phyloP scores from a whole-genome alignment of 169 alveolate species.

The Neospora caninum region DNA sequence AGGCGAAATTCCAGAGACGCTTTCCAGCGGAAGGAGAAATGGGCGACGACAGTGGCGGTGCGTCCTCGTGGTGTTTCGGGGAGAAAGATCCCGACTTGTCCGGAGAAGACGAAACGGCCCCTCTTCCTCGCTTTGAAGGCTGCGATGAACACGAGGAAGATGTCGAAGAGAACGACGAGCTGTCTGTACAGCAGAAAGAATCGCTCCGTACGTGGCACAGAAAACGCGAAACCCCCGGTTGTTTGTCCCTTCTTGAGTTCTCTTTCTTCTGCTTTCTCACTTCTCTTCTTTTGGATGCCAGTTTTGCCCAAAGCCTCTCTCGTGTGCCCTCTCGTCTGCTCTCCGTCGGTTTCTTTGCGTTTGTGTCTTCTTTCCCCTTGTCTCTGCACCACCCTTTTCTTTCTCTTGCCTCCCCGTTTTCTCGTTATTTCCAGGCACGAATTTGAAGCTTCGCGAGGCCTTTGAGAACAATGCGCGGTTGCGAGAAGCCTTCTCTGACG shows the following conservation, averaged over 20 bases:
- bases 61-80: background rate
- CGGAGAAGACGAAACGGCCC: background rate
- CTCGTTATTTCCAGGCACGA: background rate
- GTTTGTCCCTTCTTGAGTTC: background rate
- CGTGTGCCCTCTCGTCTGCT: background rate
- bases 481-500: background rate
- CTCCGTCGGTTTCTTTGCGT: background rate
- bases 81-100: background rate
- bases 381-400: background rate
- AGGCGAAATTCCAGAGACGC: background rate
- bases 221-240: background rate
- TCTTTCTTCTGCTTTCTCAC: background rate
- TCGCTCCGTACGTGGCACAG: background rate
- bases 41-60: background rate
- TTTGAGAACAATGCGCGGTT: background rate
- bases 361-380: background rate
- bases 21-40: background rate
- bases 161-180: conserved; percentile 4
- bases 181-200: conserved; percentile 32
- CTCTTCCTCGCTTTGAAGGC: background rate
- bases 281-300: background rate
- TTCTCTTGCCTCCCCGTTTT: background rate
- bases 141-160: background rate
- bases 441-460: background rate
- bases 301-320: background rate